Percentiles rank a stretch among this genome's conserved stretches.
Conservation (phyloP, 805 yeast species). For the Zygosaccharomyces rouxii region DNA sequence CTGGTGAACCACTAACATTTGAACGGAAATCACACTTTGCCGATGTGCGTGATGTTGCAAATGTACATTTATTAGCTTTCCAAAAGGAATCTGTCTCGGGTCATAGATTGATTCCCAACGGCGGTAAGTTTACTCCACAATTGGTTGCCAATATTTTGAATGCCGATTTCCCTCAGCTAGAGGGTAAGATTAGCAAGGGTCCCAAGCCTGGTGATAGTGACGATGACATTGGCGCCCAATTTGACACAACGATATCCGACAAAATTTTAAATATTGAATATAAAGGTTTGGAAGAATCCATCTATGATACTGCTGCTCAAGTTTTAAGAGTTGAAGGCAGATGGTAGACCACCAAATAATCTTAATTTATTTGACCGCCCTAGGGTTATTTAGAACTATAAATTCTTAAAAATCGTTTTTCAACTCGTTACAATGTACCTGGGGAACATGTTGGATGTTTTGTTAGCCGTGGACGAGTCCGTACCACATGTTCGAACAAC, state of each 20-base stretch:
- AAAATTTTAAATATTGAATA: slow-evolving; percentile 23
- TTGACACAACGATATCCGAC: slow-evolving; percentile 20
- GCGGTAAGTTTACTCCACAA: slow-evolving; percentile 28
- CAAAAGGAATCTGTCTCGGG: slow-evolving; percentile 35
- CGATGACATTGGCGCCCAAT: background rate
- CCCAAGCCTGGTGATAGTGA: slow-evolving; percentile 29
- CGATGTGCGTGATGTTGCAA: slow-evolving; percentile 62
- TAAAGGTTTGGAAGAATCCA: slow-evolving; percentile 16
- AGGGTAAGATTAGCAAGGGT: slow-evolving; percentile 43
- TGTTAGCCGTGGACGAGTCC: too few species aligned
- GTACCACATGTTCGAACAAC: too few species aligned
- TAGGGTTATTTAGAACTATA: background rate
- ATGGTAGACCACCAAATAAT: background rate
- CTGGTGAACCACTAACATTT: slow-evolving; percentile 27
- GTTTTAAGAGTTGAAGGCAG: slow-evolving; percentile 16
- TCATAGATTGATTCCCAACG: slow-evolving; percentile 33
- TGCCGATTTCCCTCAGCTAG: slow-evolving; percentile 40
- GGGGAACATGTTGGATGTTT: too few species aligned
- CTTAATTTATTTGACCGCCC: background rate
- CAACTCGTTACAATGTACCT: too few species aligned
- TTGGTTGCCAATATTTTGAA: slow-evolving; percentile 30
- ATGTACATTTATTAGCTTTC: slow-evolving; percentile 49
- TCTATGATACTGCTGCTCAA: slow-evolving; percentile 27
- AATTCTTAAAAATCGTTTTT: too few species aligned
- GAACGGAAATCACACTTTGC: slow-evolving; percentile 32